phyloP scores from a whole-genome alignment of 345 rosid genomes.

The Heritiera fomes region DNA sequence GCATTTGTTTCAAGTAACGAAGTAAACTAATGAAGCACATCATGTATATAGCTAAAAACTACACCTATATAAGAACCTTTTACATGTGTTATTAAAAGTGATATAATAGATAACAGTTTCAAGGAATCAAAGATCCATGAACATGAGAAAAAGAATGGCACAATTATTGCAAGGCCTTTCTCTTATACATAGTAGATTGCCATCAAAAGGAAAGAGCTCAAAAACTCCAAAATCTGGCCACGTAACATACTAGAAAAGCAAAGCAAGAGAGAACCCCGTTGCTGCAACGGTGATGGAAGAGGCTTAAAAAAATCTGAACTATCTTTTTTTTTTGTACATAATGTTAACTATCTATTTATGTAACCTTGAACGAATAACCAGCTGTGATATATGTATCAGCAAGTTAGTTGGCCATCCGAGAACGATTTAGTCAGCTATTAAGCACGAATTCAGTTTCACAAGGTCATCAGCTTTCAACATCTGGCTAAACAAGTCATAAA shows the following conservation, averaged over 20 bases:
- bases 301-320: too few species aligned
- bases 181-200: not conserved
- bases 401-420: not conserved
- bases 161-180: not conserved
- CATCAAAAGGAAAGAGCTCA: not conserved
- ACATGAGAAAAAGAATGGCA: not conserved
- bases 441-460: not conserved
- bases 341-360: too few species aligned
- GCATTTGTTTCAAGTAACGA: too few species aligned
- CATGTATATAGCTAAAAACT: not conserved
- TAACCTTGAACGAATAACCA: not conserved
- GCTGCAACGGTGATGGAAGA: not conserved
- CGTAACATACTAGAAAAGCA: not conserved
- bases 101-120: not conserved
- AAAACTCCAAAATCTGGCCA: not conserved
- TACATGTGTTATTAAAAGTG: not conserved
- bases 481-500: not conserved
- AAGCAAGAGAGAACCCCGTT: not conserved
- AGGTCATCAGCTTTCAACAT: not conserved
- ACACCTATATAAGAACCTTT: not conserved
- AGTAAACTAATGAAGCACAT: not conserved
- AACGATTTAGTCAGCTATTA: not conserved
- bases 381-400: not conserved
- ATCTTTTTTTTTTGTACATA: too few species aligned
- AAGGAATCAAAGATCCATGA: not conserved